Evolutionary conservation across 805 yeast species (phyloP), one percentile per base, ranked within the genome.

Genomic region (Barnettozyma sucrosica): DNA sequence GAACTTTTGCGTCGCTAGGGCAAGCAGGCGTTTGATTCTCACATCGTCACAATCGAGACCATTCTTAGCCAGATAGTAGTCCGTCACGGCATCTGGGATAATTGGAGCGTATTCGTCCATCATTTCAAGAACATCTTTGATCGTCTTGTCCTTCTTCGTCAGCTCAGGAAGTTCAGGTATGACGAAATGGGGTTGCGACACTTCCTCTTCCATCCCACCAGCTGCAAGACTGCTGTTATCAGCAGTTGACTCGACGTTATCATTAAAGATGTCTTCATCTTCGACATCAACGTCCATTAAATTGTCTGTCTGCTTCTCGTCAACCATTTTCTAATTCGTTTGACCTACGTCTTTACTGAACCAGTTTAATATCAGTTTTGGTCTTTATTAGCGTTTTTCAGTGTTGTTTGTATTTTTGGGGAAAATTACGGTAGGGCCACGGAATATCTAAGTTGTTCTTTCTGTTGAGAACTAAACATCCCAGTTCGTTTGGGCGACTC

Each of bases 51-150:
- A 80, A 49, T 83, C 84, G 57, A 93, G 82, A 36, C 97, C 97
- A 52, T 89, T 84, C 59, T 84, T 83, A 21, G 88, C 79, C 45
- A 92, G 68, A 59, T 92, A 93, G 63, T 89, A 93, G 61, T 92
- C 97, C 0, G 96, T 86, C 10, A 93, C 97, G 0, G 95, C 90
- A 63, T 93, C 98, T 0, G 99, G 99, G 36, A 93, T 93, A 30
- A 92, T 83, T 2, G 99, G 99, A 3, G 96, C 88, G 63, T 83
- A 89, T 50, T 89, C 97, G 54, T 89, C 96, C 92, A 93, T 84
- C 73, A 89, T 72, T 30, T 83, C 85, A 25, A 93, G 71, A 32
- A 93, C 82, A 56, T 93, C 98, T 56, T 83, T 80, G 45, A 93
- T 69, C 0, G 93, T 82, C 58, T 85, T 86, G 60, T 89, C 96